Base-by-base conservation (phyloP, 2,329 filamentous ascomycete species). In the Clonostachys rosea region DNA sequence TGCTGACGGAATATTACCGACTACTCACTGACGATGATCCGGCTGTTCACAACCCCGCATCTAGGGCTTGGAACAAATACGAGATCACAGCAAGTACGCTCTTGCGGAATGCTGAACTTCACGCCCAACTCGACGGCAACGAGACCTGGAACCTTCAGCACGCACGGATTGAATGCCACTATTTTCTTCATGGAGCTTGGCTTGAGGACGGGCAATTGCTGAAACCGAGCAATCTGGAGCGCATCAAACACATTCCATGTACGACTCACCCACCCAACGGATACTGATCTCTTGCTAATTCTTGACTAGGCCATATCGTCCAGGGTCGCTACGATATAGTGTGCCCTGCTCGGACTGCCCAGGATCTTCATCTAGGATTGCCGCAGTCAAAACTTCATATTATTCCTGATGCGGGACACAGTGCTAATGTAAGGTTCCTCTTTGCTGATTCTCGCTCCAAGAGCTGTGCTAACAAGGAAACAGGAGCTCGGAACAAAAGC, bases 251-350 rank as follows among this genome's bases (percentile, higher is more conserved):
- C 18, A 45, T 45, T 13, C 43, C 43, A 11, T 39, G 43, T 45
- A 37, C 17, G 43, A 18, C 33, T 5, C 5, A 5, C 33, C 11
- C 11, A 18, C 17, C n/a, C 8, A 20, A 12, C 6, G 10, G 14
- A 18, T 12, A 3, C 8, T 2, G 42, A 44, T 24, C 13, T 20
- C 14, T 20, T 16, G 34, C 17, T 16, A 18, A 36, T 9, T 12
- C 18, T 30, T 30, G 12, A 17, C 3, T 36, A 45, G 30, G 33
- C 16, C 24, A 43, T 11, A 45, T 45, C 8, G 43, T 45, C 6
- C 43, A 45, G 17, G 43, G 43, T 11, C 33, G 43, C n/a, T 45
- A 45, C 13, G 43, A 45, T 35, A 24, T 45, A 18, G 34, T 45
- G 8, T 45, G 43, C n/a, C 43, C 43, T n/a, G 4, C 43, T 7